These are phyloP conservation scores for Rhodotorula glutinis DNA, from an alignment of 1,284 basidiomycete genomes.

Conservation along the genomic window DNA sequence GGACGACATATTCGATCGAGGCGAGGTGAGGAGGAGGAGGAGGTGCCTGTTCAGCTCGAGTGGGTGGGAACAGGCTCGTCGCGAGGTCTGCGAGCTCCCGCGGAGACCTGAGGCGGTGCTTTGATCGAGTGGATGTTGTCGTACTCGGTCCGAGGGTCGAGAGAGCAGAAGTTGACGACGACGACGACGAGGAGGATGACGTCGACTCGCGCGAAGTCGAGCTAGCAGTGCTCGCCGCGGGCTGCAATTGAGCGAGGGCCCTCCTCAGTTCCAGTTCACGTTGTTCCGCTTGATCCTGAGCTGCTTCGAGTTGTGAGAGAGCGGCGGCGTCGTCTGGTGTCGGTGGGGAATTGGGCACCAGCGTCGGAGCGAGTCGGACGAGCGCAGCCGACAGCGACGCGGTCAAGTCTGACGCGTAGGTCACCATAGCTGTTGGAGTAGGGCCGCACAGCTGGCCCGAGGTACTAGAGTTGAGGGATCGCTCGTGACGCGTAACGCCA, in stretches of 20 bases:
- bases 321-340: background rate
- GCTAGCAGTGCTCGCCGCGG: background rate
- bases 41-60: too few species aligned
- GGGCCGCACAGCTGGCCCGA: constrained; percentile 2
- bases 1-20: constrained; percentile 29
- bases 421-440: constrained; percentile 5
- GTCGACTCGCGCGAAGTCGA: too few species aligned
- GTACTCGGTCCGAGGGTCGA: too few species aligned
- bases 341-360: background rate
- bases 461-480: background rate
- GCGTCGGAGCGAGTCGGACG: constrained; percentile 5
- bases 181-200: background rate
- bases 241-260: constrained; percentile 18
- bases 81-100: constrained; percentile 15
- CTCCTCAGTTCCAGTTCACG: constrained; percentile 6
- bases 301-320: background rate
- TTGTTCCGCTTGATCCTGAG: background rate
- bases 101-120: constrained; percentile 4
- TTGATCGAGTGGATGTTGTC: too few species aligned
- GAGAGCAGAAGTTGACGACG: background rate
- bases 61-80: constrained; percentile 25
- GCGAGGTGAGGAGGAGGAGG: constrained; percentile 21
- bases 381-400: constrained; percentile 8
- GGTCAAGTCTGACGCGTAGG: constrained; percentile 22
- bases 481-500: too few species aligned